Evolutionary conservation across 257 asterid genomes (phyloP).

Genomic region (Solanum ossicruentum): DNA sequence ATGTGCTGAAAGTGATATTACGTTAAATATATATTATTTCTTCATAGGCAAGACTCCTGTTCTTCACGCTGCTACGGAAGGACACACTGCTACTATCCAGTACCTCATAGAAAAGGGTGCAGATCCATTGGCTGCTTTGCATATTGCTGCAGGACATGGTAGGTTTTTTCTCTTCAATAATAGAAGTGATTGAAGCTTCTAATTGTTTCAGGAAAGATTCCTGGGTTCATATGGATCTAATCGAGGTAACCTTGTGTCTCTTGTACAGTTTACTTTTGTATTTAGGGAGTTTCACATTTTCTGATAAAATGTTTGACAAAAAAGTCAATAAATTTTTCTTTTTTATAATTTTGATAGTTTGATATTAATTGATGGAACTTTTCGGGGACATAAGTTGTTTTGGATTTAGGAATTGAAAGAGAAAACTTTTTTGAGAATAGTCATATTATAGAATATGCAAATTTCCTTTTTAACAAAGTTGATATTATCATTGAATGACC

Average conservation of each 20-base stretch:
- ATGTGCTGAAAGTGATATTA: not conserved
- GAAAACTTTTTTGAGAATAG: not conserved
- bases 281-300: not conserved
- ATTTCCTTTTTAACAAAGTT: not conserved
- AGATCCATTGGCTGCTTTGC: slow-evolving; percentile 79
- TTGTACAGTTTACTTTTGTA: not conserved
- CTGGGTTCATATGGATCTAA: not conserved
- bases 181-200: not conserved
- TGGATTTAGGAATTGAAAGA: not conserved
- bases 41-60: slow-evolving; percentile 79
- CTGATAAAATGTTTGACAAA: not conserved
- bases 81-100: slow-evolving; percentile 63
- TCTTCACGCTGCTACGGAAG: slow-evolving; percentile 74
- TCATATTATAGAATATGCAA: not conserved
- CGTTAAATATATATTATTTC: not conserved
- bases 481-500: not conserved
- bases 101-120: slow-evolving; percentile 73
- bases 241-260: not conserved
- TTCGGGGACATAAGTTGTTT: not conserved
- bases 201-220: not conserved
- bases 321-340: not conserved
- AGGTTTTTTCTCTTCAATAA: not conserved
- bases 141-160: slow-evolving; percentile 82
- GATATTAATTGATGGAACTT: not conserved
- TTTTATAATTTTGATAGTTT: not conserved